Conservation (phyloP, 2,329 filamentous ascomycete species). For the Incumbomyces lentus region DNA sequence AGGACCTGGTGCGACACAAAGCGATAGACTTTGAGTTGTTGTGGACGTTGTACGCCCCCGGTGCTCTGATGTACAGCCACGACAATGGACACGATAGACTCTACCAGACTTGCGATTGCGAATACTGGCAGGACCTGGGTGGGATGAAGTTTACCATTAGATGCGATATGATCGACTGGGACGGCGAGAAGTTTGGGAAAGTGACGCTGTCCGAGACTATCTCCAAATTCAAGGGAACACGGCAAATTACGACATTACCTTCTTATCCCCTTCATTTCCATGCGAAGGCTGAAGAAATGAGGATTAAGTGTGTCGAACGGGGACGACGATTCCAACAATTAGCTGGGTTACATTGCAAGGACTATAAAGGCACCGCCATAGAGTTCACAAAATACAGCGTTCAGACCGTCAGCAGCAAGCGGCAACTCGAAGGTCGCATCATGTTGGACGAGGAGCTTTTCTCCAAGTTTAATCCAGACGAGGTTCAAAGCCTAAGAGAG, state of each 20-base stretch:
- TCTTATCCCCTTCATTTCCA: conserved; percentile 7
- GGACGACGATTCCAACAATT: conserved; percentile 10
- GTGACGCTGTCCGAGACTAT: conserved; percentile 2
- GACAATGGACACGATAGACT: conserved; percentile 7
- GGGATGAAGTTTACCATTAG: conserved; percentile 6
- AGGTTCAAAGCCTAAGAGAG: neutral
- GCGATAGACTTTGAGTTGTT: conserved; percentile 10
- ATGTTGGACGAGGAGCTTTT: conserved; percentile 7
- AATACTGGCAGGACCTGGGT: conserved; percentile 4
- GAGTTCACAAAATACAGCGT: conserved; percentile 5
- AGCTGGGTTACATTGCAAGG: conserved; percentile 9
- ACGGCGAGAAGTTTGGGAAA: conserved; percentile 9
- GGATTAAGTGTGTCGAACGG: conserved; percentile 7
- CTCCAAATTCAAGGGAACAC: conserved; percentile 9
- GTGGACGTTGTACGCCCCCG: conserved; percentile 12
- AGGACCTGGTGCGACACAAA: conserved; percentile 5
- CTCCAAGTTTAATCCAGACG: conserved; percentile 6
- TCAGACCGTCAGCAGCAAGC: conserved; percentile 4
- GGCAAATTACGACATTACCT: conserved; percentile 8
- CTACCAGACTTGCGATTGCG: conserved; percentile 5
- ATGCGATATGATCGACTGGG: conserved; percentile 8
- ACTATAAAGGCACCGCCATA: conserved; percentile 11
- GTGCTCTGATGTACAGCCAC: conserved; percentile 9
- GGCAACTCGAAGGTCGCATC: conserved; percentile 1
- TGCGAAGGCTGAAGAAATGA: conserved; percentile 7